Evolutionary conservation across 257 asterid species (phyloP), one percentile per base, ranked within the genome.

Genomic region (Solanum stenotomum): DNA sequence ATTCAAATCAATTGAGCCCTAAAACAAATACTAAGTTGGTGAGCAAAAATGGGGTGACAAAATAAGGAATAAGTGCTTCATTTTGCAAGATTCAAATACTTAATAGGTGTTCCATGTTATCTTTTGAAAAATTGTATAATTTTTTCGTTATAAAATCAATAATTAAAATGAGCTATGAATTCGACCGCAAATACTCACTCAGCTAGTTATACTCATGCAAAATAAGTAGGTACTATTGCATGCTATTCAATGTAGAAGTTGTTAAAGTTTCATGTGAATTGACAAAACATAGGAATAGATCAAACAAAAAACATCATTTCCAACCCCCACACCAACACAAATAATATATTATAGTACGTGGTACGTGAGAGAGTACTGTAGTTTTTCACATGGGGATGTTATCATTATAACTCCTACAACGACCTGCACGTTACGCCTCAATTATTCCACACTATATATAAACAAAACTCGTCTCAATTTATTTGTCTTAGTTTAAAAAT

Each of bases 391-490:
- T 92, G 92, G 89, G 42, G 49, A 4, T 76, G 86, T 89, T 87
- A 33, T 87, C 70, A 87, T 83, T 86, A n/a, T 79, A 90, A 88
- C 91, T 88, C 89, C 88, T 89, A 74, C 91, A 89, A 90, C 92
- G 37, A 88, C 89, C 83, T 34, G 59, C 94, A 91, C 84, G 91
- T 92, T 93, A 89, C 87, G 46, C 6, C 86, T 85, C 91, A 88
- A 90, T 86, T 61, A 90, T 84, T 78, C 83, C 65, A 27, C 34
- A 8, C 68, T 31, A 49, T 18, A 38, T 68, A 56, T 10, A 22
- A 22, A 75, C 40, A 0, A n/a, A 63, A 11, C 0, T 65, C 4
- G 7, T n/a, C 33, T 63, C 7, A 25, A 4, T n/a, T 63, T 63
- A 63, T 63, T 5, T 63, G 3, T 63, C 31, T 63, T 63, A 10